Percentiles rank a stretch among this genome's conserved stretches.
Evolutionary conservation across 2,329 filamentous ascomycete species (phyloP).

Genomic region (Penicillium frequentans): DNA sequence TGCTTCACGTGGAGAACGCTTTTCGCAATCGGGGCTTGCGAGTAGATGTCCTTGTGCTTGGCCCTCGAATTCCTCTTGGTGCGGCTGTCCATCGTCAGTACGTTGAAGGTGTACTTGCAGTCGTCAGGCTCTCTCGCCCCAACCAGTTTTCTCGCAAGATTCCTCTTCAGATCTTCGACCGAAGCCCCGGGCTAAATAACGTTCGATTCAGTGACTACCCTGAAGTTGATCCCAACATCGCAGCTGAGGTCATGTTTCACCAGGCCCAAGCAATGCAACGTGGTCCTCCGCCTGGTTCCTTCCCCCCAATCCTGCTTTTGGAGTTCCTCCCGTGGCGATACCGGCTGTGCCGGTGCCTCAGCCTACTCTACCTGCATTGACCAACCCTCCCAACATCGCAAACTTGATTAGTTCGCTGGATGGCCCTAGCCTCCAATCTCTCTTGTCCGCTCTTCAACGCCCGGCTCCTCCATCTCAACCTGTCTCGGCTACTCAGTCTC

Average conservation of each 20-base stretch:
- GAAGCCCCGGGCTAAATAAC: conserved; percentile 69
- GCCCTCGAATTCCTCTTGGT: conserved; percentile 72
- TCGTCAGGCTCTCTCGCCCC: conserved; percentile 71
- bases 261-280: conserved; percentile 48
- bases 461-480: conserved; percentile 34
- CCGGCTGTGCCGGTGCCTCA: conserved; percentile 33
- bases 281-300: conserved; percentile 36
- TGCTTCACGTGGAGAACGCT: conserved; percentile 75
- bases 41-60: conserved; percentile 77
- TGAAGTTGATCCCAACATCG: conserved; percentile 74
- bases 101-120: conserved; percentile 82
- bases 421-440: conserved; percentile 66
- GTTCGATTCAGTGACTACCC: conserved; percentile 83
- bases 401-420: conserved; percentile 69
- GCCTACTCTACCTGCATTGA: conserved; percentile 33
- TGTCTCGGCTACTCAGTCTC: conserved; percentile 34
- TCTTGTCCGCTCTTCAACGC: conserved; percentile 61
- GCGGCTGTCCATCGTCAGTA: conserved; percentile 83
- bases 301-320: conserved; percentile 38
- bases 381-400: conserved; percentile 56
- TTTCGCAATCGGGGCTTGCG: conserved; percentile 72
- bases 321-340: conserved; percentile 35
- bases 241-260: conserved; percentile 73
- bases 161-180: conserved; percentile 81
- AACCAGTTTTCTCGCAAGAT: conserved; percentile 73